Evolutionary conservation across 2,329 filamentous ascomycete species (phyloP).

Genomic region (Monilinia laxa): DNA sequence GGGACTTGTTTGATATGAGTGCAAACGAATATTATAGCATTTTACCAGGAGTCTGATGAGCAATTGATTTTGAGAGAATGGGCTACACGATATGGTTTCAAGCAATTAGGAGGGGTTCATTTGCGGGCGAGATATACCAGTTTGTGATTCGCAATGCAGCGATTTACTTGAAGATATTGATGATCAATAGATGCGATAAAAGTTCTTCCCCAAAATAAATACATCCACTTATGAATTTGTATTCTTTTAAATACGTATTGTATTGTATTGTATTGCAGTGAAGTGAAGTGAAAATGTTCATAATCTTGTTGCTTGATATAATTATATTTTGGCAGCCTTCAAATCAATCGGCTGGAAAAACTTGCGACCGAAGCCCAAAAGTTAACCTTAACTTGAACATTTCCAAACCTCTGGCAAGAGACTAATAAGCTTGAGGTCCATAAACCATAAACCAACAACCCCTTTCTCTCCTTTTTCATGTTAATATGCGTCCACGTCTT

Average conservation of each 20-base stretch:
- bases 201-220: too few relatives aligned
- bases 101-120: not conserved
- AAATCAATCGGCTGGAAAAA: constrained; percentile 14
- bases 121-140: not conserved
- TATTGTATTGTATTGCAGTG: not conserved
- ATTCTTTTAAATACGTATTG: not conserved
- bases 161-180: not conserved
- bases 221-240: not conserved
- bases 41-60: too few relatives aligned
- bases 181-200: not conserved
- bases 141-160: not conserved
- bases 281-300: not conserved
- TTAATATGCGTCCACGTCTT: constrained; percentile 39
- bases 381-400: not conserved
- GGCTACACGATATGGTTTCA: not conserved
- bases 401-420: not conserved
- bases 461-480: not conserved
- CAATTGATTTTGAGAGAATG: not conserved
- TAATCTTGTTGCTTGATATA: not conserved
- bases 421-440: not conserved
- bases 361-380: constrained; percentile 16
- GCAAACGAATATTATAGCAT: not conserved
- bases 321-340: not conserved
- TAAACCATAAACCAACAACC: not conserved
- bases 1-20: not conserved